phyloP scores from a whole-genome alignment of 345 rosid genomes.

The Populus alba region DNA sequence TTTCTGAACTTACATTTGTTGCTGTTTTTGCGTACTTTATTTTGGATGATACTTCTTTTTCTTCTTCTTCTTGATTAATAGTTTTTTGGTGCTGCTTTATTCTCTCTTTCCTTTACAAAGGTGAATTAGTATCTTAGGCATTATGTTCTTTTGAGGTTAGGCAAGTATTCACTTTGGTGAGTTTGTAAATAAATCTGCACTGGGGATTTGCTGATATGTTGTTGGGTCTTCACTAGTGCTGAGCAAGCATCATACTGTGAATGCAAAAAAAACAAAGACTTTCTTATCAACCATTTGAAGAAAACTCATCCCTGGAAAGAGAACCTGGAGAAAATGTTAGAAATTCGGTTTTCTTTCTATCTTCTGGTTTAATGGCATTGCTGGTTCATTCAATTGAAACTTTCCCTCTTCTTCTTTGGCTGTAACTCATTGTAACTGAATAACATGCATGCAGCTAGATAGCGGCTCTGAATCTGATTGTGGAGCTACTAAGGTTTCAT shows the following conservation, averaged over 20 bases:
- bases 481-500: slow-evolving; percentile 43
- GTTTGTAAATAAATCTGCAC: not conserved
- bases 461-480: slow-evolving; percentile 51
- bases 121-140: not conserved
- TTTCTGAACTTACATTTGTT: not conserved
- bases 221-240: not conserved
- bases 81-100: not conserved
- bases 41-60: not conserved
- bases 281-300: not conserved
- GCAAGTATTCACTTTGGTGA: not conserved
- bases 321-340: not conserved
- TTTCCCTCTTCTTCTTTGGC: not conserved
- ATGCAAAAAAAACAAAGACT: not conserved
- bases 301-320: not conserved
- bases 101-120: not conserved
- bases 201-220: not conserved
- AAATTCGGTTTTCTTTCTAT: not conserved
- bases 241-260: not conserved
- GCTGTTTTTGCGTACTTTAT: not conserved
- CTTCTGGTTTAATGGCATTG: not conserved
- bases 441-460: slow-evolving; percentile 63
- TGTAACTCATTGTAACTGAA: not conserved
- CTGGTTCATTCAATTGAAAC: not conserved
- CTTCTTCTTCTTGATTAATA: not conserved
- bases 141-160: not conserved